Evolutionary conservation across 306 rosid species (phyloP), one percentile per base, ranked within the genome.

Genomic region (Prunus fruticosa): DNA sequence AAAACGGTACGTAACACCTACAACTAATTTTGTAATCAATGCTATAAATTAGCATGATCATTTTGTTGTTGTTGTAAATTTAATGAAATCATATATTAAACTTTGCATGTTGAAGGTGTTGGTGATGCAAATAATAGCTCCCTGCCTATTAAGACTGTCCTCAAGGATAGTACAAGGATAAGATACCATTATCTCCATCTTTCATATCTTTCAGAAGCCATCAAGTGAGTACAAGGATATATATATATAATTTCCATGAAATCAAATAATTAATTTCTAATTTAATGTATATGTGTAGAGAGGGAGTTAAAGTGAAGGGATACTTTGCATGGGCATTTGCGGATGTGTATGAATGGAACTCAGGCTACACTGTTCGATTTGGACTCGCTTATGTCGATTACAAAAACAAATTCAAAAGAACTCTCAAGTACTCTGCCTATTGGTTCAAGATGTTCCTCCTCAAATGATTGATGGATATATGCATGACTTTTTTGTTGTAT

Each of bases 261-360:
- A 23, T 72, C 19, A 19, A 14, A 43, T 54, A n/a, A n/a, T 54
- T n/a, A 11, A 19, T 8, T 14, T 71, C 8, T 11, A 65, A 64
- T 62, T 47, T 23, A 64, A 10, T 54, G 11, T 11, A 58, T 11
- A 23, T 50, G 28, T 78, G 69, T 68, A 87, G 93, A 65, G 83
- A 78, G 6, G 91, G 86, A 0, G 80, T 43, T 6, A 69, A 64
- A 6, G 84, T 81, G 51, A 81, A 76, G 52, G 84, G 77, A 4
- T 81, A 81, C 58, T 71, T 30, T 14, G 54, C 81, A 3, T 89
- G 93, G 93, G 71, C 87, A 32, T 85, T 79, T 64, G 65, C 77
- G 6, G 91, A 89, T 19, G 85, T 82, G 67, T 89, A 75, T 49
- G 91, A 89, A 63, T 85, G 93, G 91, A 83, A 83, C 58, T 80